Base-by-base conservation (phyloP, 495 filamentous ascomycete genomes). In the Penicillium steckii region DNA sequence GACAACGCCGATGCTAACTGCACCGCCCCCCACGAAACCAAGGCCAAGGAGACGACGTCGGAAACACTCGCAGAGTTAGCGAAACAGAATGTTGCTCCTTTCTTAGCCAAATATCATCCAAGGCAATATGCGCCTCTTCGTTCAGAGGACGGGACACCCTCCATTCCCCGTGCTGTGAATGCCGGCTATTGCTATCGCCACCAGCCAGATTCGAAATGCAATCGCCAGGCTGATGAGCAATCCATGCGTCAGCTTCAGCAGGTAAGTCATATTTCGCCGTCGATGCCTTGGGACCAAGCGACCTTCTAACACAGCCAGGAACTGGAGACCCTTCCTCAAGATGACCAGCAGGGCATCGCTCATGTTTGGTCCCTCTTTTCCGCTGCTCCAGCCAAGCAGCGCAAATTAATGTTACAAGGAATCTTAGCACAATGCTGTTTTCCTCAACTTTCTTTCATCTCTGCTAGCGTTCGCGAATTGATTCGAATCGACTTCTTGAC, bases 291-390 rank as follows among this genome's bases (percentile, higher is more conserved):
- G 5, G 8, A n/a, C n/a, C 0, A 17, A 15, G 3, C 33, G 3
- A 37, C 15, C n/a, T 8, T 13, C 57, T 67, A 51, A 57, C 37
- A 23, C 30, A 37, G 42, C 55, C 47, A 91, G 84, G 88, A 93
- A 58, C 81, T 98, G 44, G 85, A 93, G 71, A 83, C 83, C 24
- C 81, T 97, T 8, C 85, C 91, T 8, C 80, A 87, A 43, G 81
- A 80, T 41, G 93, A 95, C 58, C 91, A 95, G 66, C 91, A 97
- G 71, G 91, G 86, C 52, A 96, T 99, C 53, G 86, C 90, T 8
- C 92, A 96, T 66, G 73, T 97, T 41, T 99, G 94, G 94, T 96
- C 93, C 0, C 73, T 97, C 19, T 99, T 97, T 74, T 97, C 94
- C 7, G 95, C 94, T 19, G 91, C 95, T 3, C 95, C 94, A 2